phyloP scores from a whole-genome alignment of 768 basidiomycete species.

The Floccularia luteovirens region DNA sequence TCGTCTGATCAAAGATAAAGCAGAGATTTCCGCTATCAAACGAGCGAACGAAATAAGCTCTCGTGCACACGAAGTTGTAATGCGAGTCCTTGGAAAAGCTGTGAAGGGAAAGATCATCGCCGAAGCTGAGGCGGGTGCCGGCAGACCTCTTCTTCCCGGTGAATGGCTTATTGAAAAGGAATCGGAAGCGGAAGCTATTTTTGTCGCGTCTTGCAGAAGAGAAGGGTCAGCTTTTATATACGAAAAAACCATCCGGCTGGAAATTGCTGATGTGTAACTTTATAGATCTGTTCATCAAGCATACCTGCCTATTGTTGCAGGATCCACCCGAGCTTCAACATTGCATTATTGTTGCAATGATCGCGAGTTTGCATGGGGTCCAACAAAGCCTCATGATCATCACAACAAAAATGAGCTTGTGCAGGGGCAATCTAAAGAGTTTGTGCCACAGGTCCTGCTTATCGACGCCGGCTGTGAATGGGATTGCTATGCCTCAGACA shows the following conservation, averaged over 20 bases:
- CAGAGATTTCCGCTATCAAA: constrained; percentile 70
- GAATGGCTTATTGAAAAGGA: constrained; percentile 93
- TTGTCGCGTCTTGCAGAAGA: constrained; percentile 82
- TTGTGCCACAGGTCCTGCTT: constrained; percentile 68
- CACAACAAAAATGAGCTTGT: constrained; percentile 42
- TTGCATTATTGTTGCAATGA: constrained; percentile 96
- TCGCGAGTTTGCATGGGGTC: constrained; percentile 80
- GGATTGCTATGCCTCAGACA: constrained; percentile 41
- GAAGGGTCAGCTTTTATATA: constrained; percentile 56
- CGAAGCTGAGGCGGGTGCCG: constrained; percentile 33
- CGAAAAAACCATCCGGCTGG: constrained; percentile 1
- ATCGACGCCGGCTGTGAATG: constrained; percentile 97
- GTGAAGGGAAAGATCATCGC: constrained; percentile 49
- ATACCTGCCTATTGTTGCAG: constrained; percentile 90
- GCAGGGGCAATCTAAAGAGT: constrained; percentile 26
- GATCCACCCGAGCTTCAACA: constrained; percentile 79
- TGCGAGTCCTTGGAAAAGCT: constrained; percentile 79
- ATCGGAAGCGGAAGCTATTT: constrained; percentile 90
- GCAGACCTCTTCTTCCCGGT: constrained; percentile 52
- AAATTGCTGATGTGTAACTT: constrained; percentile 1
- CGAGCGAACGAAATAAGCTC: constrained; percentile 84
- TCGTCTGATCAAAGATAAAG: constrained; percentile 66
- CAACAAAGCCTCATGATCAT: constrained; percentile 48
- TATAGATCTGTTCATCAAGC: constrained; percentile 77
- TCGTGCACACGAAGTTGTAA: constrained; percentile 84